These are phyloP conservation scores for Boletus rubroflammeus DNA, from an alignment of 768 basidiomycete species.

Conservation along the genomic window DNA sequence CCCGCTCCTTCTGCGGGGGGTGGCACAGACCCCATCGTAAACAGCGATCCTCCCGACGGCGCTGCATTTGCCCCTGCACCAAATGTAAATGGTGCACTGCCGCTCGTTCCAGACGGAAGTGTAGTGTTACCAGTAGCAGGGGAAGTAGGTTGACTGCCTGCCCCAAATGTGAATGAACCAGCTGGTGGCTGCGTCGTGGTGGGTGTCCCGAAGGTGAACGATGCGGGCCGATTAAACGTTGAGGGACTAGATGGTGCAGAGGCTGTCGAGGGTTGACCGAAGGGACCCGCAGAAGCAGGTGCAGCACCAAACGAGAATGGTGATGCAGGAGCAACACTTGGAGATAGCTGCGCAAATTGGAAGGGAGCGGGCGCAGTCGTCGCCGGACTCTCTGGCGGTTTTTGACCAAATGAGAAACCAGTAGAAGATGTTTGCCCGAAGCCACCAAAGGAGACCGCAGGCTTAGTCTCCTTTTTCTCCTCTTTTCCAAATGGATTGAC, in stretches of 20 bases:
- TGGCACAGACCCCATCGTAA: constrained; percentile 61
- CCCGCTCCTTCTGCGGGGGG: constrained; percentile 35
- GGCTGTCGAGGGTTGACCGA: constrained; percentile 38
- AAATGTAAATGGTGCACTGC: constrained; percentile 35
- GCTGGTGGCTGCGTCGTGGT: constrained; percentile 34
- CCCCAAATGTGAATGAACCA: constrained; percentile 47
- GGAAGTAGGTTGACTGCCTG: constrained; percentile 54
- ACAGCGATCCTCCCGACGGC: constrained; percentile 34
- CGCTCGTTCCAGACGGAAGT: constrained; percentile 29
- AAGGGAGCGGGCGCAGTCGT: constrained; percentile 45
- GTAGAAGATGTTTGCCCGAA: constrained; percentile 45
- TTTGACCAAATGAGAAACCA: constrained; percentile 48
- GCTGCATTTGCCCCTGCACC: constrained; percentile 34
- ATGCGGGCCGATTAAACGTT: constrained; percentile 45
- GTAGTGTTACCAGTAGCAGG: constrained; percentile 43
- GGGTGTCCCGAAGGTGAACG: constrained; percentile 47
- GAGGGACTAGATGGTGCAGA: constrained; percentile 60
- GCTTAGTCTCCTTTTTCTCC: constrained; percentile 42
- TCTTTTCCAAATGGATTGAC: constrained; percentile 51
- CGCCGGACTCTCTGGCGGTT: constrained; percentile 36
- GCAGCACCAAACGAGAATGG: constrained; percentile 46
- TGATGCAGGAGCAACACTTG: constrained; percentile 34
- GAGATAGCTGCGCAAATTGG: constrained; percentile 44
- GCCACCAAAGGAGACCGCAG: constrained; percentile 39
- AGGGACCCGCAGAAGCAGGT: constrained; percentile 36